Percentiles rank a stretch among this genome's conserved stretches.
Conservation (phyloP, 2,329 filamentous ascomycete species). For the Diaporthe sp. region DNA sequence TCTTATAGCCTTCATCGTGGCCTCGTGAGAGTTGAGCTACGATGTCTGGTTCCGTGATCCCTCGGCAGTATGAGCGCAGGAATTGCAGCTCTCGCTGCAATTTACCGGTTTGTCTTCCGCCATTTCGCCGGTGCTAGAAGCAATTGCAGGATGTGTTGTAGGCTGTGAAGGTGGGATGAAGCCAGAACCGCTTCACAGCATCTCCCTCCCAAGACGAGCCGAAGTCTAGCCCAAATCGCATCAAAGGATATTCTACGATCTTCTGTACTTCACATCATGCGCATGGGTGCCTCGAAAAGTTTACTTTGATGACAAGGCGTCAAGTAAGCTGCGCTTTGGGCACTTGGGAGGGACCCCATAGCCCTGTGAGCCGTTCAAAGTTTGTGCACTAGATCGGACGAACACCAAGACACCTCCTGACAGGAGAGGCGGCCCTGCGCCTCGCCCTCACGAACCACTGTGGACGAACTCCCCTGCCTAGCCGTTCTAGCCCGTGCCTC, state of each 20-base stretch:
- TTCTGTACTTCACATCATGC: neutral
- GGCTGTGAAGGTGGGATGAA: conserved; percentile 25
- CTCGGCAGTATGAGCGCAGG: neutral
- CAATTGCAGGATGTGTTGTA: neutral
- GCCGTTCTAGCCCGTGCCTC: conserved; percentile 9
- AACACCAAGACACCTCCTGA: neutral
- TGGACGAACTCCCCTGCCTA: conserved; percentile 18
- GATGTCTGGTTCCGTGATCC: neutral
- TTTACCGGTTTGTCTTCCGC: neutral
- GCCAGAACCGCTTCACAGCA: neutral
- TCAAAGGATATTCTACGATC: neutral
- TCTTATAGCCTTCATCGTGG: conserved; percentile 13
- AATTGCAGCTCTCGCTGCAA: neutral
- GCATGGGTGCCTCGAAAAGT: conserved; percentile 13
- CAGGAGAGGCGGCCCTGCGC: neutral
- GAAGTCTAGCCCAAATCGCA: conserved; percentile 6
- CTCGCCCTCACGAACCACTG: neutral
- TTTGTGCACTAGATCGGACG: conserved; percentile 10
- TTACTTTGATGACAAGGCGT: neutral
- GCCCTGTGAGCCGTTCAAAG: neutral
- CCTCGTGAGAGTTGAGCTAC: neutral
- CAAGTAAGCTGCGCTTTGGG: conserved; percentile 12
- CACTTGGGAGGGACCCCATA: neutral
- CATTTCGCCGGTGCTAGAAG: conserved; percentile 3
- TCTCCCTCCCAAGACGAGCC: conserved; percentile 1